These are phyloP conservation scores for Santalum album DNA, from an alignment of 164 flowering plant species.

Conservation along the genomic window DNA sequence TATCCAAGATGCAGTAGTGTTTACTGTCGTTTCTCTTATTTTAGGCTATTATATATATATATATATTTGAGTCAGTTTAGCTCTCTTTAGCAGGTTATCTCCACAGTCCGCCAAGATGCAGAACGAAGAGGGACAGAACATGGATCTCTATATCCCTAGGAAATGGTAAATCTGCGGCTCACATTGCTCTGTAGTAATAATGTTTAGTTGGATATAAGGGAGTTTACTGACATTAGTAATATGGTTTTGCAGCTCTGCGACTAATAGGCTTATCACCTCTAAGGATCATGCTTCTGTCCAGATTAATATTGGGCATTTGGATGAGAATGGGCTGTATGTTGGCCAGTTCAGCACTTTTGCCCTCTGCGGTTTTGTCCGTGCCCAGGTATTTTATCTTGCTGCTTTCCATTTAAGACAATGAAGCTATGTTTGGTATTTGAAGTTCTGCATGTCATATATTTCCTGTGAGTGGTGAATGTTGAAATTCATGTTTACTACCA, in stretches of 20 bases:
- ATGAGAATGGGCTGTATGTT: not conserved
- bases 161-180: not conserved
- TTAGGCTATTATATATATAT: no score
- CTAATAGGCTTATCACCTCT: constrained; percentile 2
- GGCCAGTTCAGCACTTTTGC: constrained; percentile 4
- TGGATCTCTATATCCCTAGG: constrained; percentile 3
- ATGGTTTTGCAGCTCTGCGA: constrained; percentile 2
- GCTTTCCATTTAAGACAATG: not conserved
- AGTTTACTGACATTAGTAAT: not conserved
- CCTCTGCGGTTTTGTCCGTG: constrained; percentile 1
- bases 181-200: not conserved
- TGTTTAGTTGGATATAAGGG: not conserved
- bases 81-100: no score
- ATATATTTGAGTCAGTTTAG: no score
- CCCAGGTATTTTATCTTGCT: not conserved
- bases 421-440: not conserved
- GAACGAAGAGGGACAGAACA: constrained; percentile 1
- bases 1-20: no score
- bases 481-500: no score
- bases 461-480: no score
- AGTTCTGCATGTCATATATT: not conserved
- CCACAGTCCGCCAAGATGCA: not conserved
- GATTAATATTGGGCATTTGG: constrained; percentile 4
- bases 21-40: no score
- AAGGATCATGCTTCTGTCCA: constrained; percentile 6